Conservation (phyloP, 75 land plant species). For the Chamaecyparis obtusa region DNA sequence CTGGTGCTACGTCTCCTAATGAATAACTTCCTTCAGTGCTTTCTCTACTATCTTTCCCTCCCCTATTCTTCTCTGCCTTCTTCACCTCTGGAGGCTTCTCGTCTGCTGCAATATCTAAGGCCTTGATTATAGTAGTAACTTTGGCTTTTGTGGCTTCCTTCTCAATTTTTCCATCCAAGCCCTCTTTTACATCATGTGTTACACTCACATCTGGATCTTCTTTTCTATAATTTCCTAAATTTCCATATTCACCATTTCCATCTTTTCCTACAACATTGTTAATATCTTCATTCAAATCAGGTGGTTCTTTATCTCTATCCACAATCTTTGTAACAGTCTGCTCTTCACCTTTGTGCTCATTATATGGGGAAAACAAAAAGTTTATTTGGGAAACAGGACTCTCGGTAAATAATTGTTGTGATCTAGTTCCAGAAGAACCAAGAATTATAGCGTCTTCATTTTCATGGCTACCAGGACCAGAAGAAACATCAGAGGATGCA, state of each 20-base stretch:
- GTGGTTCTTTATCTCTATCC: not conserved
- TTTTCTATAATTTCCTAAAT: not conserved
- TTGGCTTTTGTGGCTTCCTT: not conserved
- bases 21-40: not conserved
- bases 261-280: not conserved
- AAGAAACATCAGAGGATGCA: constrained; percentile 7
- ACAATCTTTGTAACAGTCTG: not conserved
- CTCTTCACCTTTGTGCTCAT: not conserved
- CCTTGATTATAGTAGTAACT: not conserved
- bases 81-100: not conserved
- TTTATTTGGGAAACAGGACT: not conserved
- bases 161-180: not conserved
- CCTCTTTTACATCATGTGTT: not conserved
- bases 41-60: not conserved
- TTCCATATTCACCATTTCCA: not conserved
- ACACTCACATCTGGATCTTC: not conserved
- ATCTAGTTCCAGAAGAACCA: constrained; percentile 2
- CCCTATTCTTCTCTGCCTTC: not conserved
- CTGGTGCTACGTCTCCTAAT: not conserved
- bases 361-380: not conserved
- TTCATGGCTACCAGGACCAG: not conserved
- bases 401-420: not conserved
- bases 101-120: not conserved
- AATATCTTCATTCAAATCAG: not conserved
- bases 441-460: not conserved